These are phyloP conservation scores for Saxophila tyrrhenica DNA, from an alignment of 495 filamentous ascomycete genomes.

Conservation along the genomic window DNA sequence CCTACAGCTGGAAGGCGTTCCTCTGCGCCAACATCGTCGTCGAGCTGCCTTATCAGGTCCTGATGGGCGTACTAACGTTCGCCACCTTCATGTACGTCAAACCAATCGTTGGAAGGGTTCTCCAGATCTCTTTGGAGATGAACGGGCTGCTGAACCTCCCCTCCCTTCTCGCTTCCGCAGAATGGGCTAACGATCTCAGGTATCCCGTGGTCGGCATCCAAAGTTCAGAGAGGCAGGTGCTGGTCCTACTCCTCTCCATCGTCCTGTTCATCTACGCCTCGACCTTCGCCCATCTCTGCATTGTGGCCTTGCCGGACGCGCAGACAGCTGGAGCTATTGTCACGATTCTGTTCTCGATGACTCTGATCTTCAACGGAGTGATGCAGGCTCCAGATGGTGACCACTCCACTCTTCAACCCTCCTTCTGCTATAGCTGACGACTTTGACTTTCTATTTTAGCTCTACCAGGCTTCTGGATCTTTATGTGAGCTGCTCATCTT, in stretches of 20 bases:
- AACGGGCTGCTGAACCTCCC: too few relatives aligned
- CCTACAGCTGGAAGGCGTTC: slow-evolving; percentile 46
- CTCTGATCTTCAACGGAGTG: slow-evolving; percentile 48
- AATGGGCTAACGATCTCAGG: too few relatives aligned
- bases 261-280: slow-evolving; percentile 38
- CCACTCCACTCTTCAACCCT: slow-evolving; percentile 40
- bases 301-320: slow-evolving; percentile 14
- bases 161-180: too few relatives aligned
- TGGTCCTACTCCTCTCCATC: slow-evolving; percentile 50
- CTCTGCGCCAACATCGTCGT: slow-evolving; percentile 41
- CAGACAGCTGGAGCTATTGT: slow-evolving; percentile 10
- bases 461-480: slow-evolving; percentile 20
- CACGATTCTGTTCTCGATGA: slow-evolving; percentile 33
- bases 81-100: background rate
- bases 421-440: slow-evolving; percentile 46
- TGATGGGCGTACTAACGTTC: background rate
- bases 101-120: too few relatives aligned
- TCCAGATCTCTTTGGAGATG: too few relatives aligned
- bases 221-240: slow-evolving; percentile 41
- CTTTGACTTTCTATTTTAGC: background rate
- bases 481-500: slow-evolving; percentile 41
- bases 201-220: slow-evolving; percentile 33
- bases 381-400: slow-evolving; percentile 53
- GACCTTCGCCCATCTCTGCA: slow-evolving; percentile 10
- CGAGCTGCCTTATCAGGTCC: slow-evolving; percentile 40